phyloP scores from a whole-genome alignment of 2,329 filamentous ascomycete species.

The Coleophoma crateriformis region DNA sequence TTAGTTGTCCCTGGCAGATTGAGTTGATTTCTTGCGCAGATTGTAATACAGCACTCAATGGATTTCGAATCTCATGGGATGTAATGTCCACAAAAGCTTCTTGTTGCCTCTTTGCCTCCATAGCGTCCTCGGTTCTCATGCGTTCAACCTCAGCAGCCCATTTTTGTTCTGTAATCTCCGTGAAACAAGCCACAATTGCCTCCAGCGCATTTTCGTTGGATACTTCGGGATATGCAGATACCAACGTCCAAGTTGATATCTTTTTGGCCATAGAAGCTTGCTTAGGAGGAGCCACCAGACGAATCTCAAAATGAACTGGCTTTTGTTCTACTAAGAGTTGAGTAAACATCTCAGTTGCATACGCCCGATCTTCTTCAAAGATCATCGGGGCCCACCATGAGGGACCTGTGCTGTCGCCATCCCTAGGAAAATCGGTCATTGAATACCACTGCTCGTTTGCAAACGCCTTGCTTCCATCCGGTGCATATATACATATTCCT shows the following conservation, averaged over 20 bases:
- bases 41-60: constrained; percentile 67
- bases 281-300: constrained; percentile 1
- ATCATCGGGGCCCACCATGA: not conserved
- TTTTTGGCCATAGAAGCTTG: constrained; percentile 7
- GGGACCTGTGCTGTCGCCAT: not conserved
- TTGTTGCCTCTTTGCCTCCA: constrained; percentile 60
- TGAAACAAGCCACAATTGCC: constrained; percentile 12
- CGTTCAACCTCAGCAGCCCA: constrained; percentile 12
- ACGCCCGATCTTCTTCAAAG: not conserved
- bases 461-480: not conserved
- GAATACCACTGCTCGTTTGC: not conserved
- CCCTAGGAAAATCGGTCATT: not conserved
- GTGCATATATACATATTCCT: not conserved
- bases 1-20: constrained; percentile 4
- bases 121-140: constrained; percentile 41
- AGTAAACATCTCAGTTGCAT: not conserved
- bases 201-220: constrained; percentile 12
- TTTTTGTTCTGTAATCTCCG: constrained; percentile 9
- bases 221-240: constrained; percentile 12
- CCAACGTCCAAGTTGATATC: constrained; percentile 9
- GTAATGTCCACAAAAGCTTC: constrained; percentile 66
- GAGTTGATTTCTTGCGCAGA: constrained; percentile 51
- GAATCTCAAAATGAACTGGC: not conserved
- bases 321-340: not conserved
- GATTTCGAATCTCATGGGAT: constrained; percentile 66